Evolutionary conservation across 495 filamentous ascomycete genomes (phyloP).

Genomic region (Tuber borchii): DNA sequence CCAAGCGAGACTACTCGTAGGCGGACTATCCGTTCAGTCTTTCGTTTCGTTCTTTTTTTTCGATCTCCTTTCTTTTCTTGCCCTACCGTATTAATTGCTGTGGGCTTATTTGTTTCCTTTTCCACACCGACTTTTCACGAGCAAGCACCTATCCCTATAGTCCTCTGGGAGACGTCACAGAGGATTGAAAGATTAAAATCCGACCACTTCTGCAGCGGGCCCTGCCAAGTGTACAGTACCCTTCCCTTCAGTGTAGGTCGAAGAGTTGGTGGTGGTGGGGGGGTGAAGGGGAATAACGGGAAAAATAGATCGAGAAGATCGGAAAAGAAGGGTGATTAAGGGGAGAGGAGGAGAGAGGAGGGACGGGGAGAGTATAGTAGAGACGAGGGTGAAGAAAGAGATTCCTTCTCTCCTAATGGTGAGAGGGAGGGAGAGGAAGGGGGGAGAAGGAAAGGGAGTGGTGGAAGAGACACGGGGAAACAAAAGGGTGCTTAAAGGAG

Average conservation of each 20-base stretch:
- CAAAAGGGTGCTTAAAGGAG: conserved; percentile 31
- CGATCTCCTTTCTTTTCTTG: not conserved
- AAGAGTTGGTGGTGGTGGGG: conserved; percentile 4
- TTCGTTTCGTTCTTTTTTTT: conserved; percentile 13
- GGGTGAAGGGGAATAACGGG: not conserved
- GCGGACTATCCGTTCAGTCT: conserved; percentile 15
- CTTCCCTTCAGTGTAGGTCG: conserved; percentile 12
- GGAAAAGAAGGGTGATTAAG: conserved; percentile 25
- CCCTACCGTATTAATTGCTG: not conserved
- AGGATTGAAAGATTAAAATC: conserved; percentile 30
- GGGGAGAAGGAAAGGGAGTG: conserved; percentile 10
- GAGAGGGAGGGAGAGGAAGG: conserved; percentile 18
- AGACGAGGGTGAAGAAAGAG: conserved; percentile 14
- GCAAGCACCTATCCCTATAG: conserved; percentile 19
- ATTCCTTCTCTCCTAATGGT: conserved; percentile 30
- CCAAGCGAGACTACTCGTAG: conserved; percentile 24
- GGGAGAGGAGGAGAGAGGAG: not conserved
- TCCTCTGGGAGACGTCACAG: conserved; percentile 34
- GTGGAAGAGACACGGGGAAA: conserved; percentile 22
- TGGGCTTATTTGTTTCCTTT: not conserved
- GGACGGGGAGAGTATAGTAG: not conserved
- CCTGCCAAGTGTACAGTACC: conserved; percentile 27
- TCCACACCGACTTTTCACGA: conserved; percentile 24
- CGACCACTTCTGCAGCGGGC: conserved; percentile 27
- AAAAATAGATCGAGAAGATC: conserved; percentile 17